These are phyloP conservation scores for Lipomyces yamanashiensis DNA, from an alignment of 805 yeast genomes.

Conservation along the genomic window DNA sequence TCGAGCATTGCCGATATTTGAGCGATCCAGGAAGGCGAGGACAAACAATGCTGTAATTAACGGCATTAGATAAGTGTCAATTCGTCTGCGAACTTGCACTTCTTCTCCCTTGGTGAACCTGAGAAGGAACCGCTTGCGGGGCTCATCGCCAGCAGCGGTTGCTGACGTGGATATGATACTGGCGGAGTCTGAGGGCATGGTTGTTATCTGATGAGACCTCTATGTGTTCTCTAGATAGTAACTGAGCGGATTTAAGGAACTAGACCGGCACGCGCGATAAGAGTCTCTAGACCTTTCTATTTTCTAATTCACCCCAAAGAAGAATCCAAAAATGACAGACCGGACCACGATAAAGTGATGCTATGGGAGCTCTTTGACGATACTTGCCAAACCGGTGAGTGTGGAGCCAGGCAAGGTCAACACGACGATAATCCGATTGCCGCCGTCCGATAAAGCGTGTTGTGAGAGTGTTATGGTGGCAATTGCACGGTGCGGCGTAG, in stretches of 20 bases:
- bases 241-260: neutral
- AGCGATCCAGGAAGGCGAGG: slow-evolving; percentile 57
- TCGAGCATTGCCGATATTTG: slow-evolving; percentile 64
- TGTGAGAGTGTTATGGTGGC: neutral
- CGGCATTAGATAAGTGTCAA: slow-evolving; percentile 45
- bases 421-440: neutral
- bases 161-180: slow-evolving; percentile 2
- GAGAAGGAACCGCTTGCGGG: slow-evolving; percentile 24
- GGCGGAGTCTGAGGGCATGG: slow-evolving; percentile 8
- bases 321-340: no score
- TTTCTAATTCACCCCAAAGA: no score
- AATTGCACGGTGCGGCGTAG: neutral
- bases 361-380: no score
- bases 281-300: no score
- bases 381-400: no score
- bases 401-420: no score
- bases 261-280: no score
- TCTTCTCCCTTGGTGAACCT: slow-evolving; percentile 33
- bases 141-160: slow-evolving; percentile 7
- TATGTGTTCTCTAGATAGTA: neutral
- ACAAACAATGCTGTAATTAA: slow-evolving; percentile 52
- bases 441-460: neutral
- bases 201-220: neutral
- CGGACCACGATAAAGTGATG: no score
- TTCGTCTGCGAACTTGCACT: slow-evolving; percentile 25